Evolutionary conservation across 2,329 filamentous ascomycete species (phyloP).

Genomic region (Sordariomycetes sp.): DNA sequence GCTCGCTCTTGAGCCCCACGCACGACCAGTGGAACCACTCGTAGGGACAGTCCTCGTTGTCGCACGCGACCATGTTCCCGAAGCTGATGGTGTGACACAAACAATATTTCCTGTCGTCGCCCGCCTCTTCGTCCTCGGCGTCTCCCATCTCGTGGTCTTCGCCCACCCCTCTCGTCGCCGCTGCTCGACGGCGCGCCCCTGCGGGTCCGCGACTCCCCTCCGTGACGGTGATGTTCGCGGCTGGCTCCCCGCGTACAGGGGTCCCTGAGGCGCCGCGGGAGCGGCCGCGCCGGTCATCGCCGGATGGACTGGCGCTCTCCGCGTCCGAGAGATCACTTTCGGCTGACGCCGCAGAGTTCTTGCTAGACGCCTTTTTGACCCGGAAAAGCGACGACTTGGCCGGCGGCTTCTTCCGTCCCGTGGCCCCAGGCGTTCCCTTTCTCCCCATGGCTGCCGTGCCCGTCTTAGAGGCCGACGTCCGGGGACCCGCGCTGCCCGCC

Average conservation of each 20-base stretch:
- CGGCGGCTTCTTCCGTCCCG: conserved; percentile 32
- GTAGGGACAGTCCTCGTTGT: conserved; percentile 67
- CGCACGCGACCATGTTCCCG: conserved; percentile 81
- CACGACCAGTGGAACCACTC: conserved; percentile 85
- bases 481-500: conserved; percentile 48
- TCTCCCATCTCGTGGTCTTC: conserved; percentile 42
- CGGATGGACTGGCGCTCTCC: conserved; percentile 38
- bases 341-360: conserved; percentile 49
- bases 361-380: conserved; percentile 42
- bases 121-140: conserved; percentile 55
- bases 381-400: conserved; percentile 48
- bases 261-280: conserved; percentile 26
- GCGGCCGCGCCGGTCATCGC: conserved; percentile 18
- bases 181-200: conserved; percentile 11
- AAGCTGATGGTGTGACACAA: conserved; percentile 73
- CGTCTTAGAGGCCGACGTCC: conserved; percentile 32
- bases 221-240: neutral
- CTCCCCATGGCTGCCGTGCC: conserved; percentile 28
- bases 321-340: conserved; percentile 55
- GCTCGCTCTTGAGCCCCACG: conserved; percentile 54
- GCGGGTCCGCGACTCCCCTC: neutral
- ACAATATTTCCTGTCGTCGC: conserved; percentile 72
- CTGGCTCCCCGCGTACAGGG: conserved; percentile 7
- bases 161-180: neutral
- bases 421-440: conserved; percentile 25